Base-by-base conservation (phyloP, 768 basidiomycete species). In the Agaricus bisporus region DNA sequence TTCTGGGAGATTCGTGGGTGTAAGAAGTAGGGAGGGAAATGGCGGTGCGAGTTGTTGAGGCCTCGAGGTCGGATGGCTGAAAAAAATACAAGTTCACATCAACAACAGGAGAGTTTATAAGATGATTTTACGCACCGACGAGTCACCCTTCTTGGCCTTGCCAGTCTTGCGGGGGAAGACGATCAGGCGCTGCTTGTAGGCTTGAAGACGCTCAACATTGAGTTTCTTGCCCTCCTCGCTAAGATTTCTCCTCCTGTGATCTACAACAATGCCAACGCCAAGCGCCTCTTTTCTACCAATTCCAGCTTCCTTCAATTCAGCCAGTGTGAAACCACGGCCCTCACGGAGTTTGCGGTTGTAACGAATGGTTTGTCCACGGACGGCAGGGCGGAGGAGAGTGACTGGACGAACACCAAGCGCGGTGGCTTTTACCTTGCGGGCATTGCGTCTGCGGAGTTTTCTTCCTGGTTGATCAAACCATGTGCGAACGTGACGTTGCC, bases 381-480 rank as follows among this genome's bases (percentile, higher is more conserved):
- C 97, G 58, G 95, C 95, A 45, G 95, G 95, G 65, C 95, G 93
- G 64, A 98, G 91, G 70, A 87, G 88, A 58, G 83, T 77, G 59
- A 92, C 83, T 42, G 91, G 97, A 66, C 92, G 91, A 59, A 93
- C 91, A 62, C 97, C 97, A 54, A 97, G 87, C 57, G 83, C 70
- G 43, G 92, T 82, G 54, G 93, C 92, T 78, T 97, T 98, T 63
- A 77, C 76, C 73, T 92, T 87, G 74, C 97, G 91, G 41, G 94
- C 92, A 44, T 78, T 85, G 70, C 97, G 89, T 69, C 97, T 82
- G 70, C 91, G 89, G 71, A 94, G 88, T 77, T 98, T 98, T 69
- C 91, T 89, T 46, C 95, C 95, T 54, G 97, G 93, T 76, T 99
- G 97, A 79, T 98, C 90, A 71, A 98, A 98, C 95, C 95, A 94